Base-by-base conservation (phyloP, 164 flowering plant genomes). In the Stephania cephalantha region DNA sequence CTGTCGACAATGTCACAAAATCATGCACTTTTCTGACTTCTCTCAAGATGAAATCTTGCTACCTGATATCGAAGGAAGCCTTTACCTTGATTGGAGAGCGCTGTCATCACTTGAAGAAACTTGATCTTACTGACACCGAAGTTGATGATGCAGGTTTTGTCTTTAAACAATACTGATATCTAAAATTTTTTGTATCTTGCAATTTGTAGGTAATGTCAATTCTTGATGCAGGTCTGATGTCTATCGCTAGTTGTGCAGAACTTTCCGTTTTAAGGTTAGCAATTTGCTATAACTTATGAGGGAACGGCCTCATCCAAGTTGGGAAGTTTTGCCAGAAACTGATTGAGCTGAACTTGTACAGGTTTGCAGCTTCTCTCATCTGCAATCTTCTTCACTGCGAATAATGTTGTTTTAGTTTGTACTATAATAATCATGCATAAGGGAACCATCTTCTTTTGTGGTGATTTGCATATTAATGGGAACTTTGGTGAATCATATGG, bases 1-100 rank as follows among this genome's bases (percentile, higher is more conserved):
- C 98, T 10, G 76, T 92, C 55, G 86, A 85, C 42, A 85, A 83
- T 66, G 85, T 94, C 46, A 82, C 96, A 65, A 83, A 76, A 77
- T 90, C 92, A 46, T 94, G 98, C 83, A 71, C 83, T 44, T 73
- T 75, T 50, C 91, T 94, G 20, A 80, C 85, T 71, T 89, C 96
- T 18, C 89, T 94, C 35, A 89, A 75, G 78, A 94, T 94, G 98
- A 97, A 94, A 74, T 91, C 96, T 0, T 94, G 98, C 80, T 79
- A 87, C 66, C 81, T 87, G 30, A 87, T 94, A 72, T 73, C 89
- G 5, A 81, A 80, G 67, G 95, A 92, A 82, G 93, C 96, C 50
- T 94, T 92, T 78, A 72, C 81, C 64, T 79, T 88, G 85, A 84
- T 92, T 77, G 98, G 97, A 65, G 84, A 86, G 81, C 69, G 85